A percentile compares a stretch with the other conserved stretches of the same genome.
These are phyloP conservation scores for Epithemia pelagica DNA, from an alignment of 108 stramenopile species.

Conservation along the genomic window DNA sequence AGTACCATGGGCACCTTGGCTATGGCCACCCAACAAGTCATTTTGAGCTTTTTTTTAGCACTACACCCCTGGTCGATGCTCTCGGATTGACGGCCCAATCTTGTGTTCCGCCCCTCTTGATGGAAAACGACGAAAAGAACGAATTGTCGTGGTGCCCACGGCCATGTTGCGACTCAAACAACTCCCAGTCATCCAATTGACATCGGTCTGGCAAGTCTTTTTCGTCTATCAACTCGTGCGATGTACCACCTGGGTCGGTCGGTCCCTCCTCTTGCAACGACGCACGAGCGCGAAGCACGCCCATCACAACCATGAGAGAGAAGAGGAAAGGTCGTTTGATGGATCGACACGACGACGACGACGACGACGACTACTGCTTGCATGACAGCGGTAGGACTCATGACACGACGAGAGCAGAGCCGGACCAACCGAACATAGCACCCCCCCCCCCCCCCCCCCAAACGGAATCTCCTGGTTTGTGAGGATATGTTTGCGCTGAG, in stretches of 20 bases:
- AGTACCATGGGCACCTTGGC: constrained; percentile 52
- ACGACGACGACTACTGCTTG: no score
- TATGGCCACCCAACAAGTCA: constrained; percentile 77
- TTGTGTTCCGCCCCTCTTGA: constrained; percentile 45
- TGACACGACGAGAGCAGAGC: no score
- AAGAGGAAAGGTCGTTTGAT: no score
- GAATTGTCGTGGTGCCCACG: no score
- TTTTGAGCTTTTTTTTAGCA: constrained; percentile 63
- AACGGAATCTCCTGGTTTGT: no score
- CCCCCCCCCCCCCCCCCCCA: no score
- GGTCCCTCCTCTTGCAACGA: constrained; percentile 1
- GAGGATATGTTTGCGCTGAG: no score
- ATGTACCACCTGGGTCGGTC: not conserved
- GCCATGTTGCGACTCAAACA: constrained; percentile 76
- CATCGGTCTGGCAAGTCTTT: constrained; percentile 67
- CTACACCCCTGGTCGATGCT: constrained; percentile 67
- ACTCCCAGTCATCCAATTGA: constrained; percentile 35
- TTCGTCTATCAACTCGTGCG: constrained; percentile 61
- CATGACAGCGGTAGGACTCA: no score
- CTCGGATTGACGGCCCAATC: constrained; percentile 70
- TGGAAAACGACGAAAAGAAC: no score
- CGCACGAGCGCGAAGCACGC: not conserved
- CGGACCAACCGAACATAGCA: no score
- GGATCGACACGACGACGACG: no score
- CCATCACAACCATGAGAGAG: no score